A percentile compares a stretch with the other conserved stretches of the same genome.
phyloP scores from a whole-genome alignment of 2,329 filamentous ascomycete species.

The Ambrosiella cleistominuta region DNA sequence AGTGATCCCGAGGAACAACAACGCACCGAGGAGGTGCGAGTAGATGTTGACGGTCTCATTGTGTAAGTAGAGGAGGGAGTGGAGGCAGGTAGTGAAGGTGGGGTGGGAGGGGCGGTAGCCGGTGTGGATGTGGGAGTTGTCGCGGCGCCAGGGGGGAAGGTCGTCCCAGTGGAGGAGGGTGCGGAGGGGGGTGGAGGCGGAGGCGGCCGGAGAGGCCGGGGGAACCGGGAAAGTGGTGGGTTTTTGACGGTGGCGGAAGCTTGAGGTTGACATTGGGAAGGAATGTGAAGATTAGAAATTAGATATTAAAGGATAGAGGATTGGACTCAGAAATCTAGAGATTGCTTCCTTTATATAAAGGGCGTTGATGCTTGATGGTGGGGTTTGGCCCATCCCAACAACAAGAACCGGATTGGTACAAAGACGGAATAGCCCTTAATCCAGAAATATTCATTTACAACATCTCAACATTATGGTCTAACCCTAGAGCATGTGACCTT shows the following conservation, averaged over 20 bases:
- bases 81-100: conserved; percentile 29
- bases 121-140: conserved; percentile 37
- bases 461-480: background rate
- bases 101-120: conserved; percentile 36
- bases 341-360: background rate
- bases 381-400: background rate
- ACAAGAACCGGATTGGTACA: background rate
- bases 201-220: background rate
- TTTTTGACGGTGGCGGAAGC: background rate
- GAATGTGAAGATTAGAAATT: background rate
- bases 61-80: conserved; percentile 36
- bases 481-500: too few relatives aligned
- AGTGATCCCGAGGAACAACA: conserved; percentile 35
- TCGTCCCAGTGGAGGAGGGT: conserved; percentile 37
- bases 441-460: background rate
- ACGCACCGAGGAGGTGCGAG: conserved; percentile 47
- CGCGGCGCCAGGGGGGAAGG: conserved; percentile 39
- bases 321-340: too few relatives aligned
- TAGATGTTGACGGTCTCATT: conserved; percentile 48
- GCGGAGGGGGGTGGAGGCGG: conserved; percentile 19
- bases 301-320: too few relatives aligned
- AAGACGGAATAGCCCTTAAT: background rate
- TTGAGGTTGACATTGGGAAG: background rate
- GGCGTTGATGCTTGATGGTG: background rate
- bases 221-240: background rate